Percentiles rank a stretch among this genome's conserved stretches.
Conservation (phyloP, 345 rosid genomes). For the Excoecaria cochinchinensis region DNA sequence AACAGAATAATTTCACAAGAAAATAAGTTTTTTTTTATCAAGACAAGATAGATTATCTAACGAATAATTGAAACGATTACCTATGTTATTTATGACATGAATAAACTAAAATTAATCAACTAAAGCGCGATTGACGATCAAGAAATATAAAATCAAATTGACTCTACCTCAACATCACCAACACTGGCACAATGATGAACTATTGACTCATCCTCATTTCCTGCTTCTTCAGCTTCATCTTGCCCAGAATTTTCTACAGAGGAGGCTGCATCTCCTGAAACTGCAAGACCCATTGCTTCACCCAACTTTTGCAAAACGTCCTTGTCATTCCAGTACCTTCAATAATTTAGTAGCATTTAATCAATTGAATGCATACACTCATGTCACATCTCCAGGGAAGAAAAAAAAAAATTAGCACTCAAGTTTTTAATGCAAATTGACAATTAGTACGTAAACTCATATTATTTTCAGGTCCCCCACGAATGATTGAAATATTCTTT, state of each 20-base stretch:
- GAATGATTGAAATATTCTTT: background rate
- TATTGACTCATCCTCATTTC: constrained; percentile 83
- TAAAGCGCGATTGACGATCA: background rate
- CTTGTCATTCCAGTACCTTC: constrained; percentile 95
- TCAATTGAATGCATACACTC: constrained; percentile 7
- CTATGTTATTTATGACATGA: background rate
- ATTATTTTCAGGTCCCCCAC: background rate
- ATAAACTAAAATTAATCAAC: background rate
- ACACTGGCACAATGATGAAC: constrained; percentile 89
- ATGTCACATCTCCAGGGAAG: background rate
- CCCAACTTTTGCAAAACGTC: constrained; percentile 88
- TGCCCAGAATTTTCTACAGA: constrained; percentile 52
- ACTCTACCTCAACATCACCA: constrained; percentile 92
- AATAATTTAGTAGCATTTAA: constrained; percentile 4
- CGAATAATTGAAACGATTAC: background rate
- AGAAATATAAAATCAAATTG: background rate
- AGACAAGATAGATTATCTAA: background rate
- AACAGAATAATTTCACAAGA: background rate
- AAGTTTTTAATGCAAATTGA: background rate
- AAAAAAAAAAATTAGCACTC: background rate
- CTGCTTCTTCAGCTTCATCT: constrained; percentile 70
- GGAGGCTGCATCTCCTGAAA: constrained; percentile 58
- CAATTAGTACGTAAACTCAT: background rate
- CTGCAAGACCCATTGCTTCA: constrained; percentile 96
- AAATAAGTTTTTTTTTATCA: background rate